Conservation (phyloP, 2,329 filamentous ascomycete genomes). For the Fusarium abutilonis region DNA sequence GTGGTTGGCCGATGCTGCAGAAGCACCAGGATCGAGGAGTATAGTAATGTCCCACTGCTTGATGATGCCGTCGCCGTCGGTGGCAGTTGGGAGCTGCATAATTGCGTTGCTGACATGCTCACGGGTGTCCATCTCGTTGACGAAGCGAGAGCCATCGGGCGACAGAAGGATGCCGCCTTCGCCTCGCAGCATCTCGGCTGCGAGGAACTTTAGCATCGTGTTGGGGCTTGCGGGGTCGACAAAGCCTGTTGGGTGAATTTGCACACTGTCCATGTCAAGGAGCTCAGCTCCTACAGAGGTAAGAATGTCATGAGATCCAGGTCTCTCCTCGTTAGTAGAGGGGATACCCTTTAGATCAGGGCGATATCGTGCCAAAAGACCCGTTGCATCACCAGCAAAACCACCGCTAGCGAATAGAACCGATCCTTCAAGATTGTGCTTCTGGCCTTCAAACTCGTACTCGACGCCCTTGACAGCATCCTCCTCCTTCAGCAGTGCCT, state of each 20-base stretch:
- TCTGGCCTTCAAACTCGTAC: conserved; percentile 52
- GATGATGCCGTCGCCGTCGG: conserved; percentile 44
- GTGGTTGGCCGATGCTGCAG: conserved; percentile 62
- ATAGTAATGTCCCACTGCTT: conserved; percentile 68
- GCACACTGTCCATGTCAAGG: conserved; percentile 66
- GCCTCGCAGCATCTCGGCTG: conserved; percentile 69
- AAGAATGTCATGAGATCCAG: conserved; percentile 61
- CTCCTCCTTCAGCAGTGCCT: conserved; percentile 54
- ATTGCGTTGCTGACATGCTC: conserved; percentile 65
- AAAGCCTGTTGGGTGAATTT: conserved; percentile 73
- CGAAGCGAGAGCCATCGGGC: conserved; percentile 60
- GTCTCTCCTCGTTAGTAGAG: conserved; percentile 69
- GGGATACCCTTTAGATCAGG: conserved; percentile 68
- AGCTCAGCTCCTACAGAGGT: conserved; percentile 53
- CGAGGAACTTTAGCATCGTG: conserved; percentile 67
- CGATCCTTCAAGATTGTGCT: conserved; percentile 54
- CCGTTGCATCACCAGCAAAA: conserved; percentile 69
- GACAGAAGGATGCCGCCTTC: conserved; percentile 68
- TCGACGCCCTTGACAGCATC: conserved; percentile 61
- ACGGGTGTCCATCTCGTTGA: conserved; percentile 71
- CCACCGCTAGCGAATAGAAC: conserved; percentile 71
- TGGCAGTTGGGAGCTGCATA: conserved; percentile 51
- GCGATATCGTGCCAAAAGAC: conserved; percentile 64
- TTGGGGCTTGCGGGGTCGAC: conserved; percentile 61
- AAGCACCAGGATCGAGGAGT: conserved; percentile 68